Base-by-base conservation (phyloP, 2,329 filamentous ascomycete genomes). In the Aspergillus niger region DNA sequence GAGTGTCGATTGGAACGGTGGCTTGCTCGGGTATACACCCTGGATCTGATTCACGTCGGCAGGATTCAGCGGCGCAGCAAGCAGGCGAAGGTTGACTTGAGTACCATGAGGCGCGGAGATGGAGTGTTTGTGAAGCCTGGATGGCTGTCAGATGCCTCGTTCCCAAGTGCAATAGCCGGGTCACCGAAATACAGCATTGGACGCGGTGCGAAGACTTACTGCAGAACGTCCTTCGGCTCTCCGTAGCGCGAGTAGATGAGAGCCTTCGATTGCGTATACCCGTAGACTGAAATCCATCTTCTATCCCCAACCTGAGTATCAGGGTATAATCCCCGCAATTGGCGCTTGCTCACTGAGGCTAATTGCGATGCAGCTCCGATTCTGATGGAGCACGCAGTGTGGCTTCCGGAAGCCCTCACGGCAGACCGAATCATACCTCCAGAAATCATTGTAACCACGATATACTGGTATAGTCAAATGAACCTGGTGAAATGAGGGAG, bases 21-120 rank as follows among this genome's bases (percentile, higher is more conserved):
- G 92, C 74, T 92, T 92, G 49, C 88, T 88, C 63, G 94, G 94
- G 80, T 99, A 99, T 3, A 94, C 92, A 66, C 95, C 95, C 81
- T 99, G 95, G 71, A 99, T 91, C 71, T 94, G 94, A 82, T 99
- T 99, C 77, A 99, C 91, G 79, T 99, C 95, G 72, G 95, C 93
- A 24, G 95, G 95, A 80, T 99, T 99, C 77, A 99, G 91, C 59
- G 95, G 92, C 1, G 92, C 88, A 32, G 93, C 91, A 70, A 99
- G 91, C 70, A 95, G 89, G 76, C 92, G 91, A 62, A 99, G 82
- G 57, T 94, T 92, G 67, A 96, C 80, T 64, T 85, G 80, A 58
- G 85, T 80, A 51, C 91, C 89, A 64, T 80, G 71, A 5, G 80
- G 80, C 8, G 80, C 73, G 5, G 80, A 80, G 57, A 82, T 80